Evolutionary conservation across 768 basidiomycete genomes (phyloP).

Genomic region (Rossbeevera mucosa): DNA sequence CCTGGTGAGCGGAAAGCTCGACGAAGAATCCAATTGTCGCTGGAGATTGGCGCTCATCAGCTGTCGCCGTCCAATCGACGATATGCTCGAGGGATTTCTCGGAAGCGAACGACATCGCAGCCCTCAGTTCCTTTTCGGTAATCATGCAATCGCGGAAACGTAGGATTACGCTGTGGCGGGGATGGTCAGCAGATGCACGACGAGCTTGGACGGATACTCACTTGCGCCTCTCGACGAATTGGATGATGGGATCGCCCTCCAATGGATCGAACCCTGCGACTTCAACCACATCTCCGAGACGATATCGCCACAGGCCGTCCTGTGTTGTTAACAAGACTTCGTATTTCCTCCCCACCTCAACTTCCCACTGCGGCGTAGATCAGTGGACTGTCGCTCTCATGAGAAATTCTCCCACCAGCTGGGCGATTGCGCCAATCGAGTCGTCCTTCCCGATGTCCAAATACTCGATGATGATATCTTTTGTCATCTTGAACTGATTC

Average conservation of each 20-base stretch:
- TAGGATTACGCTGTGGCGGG: not conserved
- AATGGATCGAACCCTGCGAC: not conserved
- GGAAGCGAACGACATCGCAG: not conserved
- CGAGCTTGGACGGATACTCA: not conserved
- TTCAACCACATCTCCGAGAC: not conserved
- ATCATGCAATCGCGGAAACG: not conserved
- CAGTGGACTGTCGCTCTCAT: not conserved
- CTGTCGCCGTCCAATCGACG: not conserved
- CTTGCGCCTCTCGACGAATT: not conserved
- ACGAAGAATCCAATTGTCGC: not conserved
- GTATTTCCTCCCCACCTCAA: not conserved
- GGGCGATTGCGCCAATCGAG: not conserved
- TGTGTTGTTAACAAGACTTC: not conserved
- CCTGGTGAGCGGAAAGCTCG: not conserved
- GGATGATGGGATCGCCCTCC: not conserved
- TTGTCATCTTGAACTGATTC: not conserved
- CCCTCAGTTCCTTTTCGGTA: not conserved
- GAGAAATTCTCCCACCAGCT: not conserved
- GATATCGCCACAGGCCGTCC: not conserved
- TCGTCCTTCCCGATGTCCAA: not conserved
- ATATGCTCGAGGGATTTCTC: not conserved
- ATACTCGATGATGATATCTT: not conserved
- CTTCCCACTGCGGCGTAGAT: not conserved
- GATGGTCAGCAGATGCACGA: not conserved
- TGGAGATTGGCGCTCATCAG: not conserved